Conservation (phyloP, 257 asterid species). For the Solanum pimpinellifolium region DNA sequence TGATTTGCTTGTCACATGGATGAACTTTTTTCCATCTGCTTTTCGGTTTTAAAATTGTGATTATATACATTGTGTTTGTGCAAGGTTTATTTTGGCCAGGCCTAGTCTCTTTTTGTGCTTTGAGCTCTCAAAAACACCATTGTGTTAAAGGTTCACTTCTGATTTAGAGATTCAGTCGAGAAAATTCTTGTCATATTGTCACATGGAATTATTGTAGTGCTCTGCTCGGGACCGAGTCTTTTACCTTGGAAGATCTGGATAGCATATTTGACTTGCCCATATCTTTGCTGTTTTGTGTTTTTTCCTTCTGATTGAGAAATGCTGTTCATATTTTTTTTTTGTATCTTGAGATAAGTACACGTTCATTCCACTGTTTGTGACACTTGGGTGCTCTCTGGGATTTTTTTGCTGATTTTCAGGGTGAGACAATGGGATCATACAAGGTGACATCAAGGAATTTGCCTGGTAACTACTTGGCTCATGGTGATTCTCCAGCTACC, state of each 20-base stretch:
- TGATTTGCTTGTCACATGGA: not conserved
- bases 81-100: not conserved
- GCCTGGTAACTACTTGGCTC: constrained; percentile 25
- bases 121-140: not conserved
- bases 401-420: constrained; percentile 27
- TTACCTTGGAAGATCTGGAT: not conserved
- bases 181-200: not conserved
- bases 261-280: not conserved
- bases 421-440: constrained; percentile 35
- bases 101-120: not conserved
- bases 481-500: constrained; percentile 45
- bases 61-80: not conserved
- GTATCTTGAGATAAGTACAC: not conserved
- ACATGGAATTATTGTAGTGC: not conserved
- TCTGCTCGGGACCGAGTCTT: not conserved
- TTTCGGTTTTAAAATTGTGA: not conserved
- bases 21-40: not conserved
- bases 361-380: not conserved
- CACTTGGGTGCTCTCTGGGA: not conserved
- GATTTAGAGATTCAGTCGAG: not conserved
- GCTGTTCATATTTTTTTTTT: not conserved
- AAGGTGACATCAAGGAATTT: constrained; percentile 26
- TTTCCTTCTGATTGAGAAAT: not conserved
- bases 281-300: not conserved
- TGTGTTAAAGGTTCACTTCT: not conserved